Conservation (phyloP, 169 alveolate species). For the Eimeria zaria region DNA sequence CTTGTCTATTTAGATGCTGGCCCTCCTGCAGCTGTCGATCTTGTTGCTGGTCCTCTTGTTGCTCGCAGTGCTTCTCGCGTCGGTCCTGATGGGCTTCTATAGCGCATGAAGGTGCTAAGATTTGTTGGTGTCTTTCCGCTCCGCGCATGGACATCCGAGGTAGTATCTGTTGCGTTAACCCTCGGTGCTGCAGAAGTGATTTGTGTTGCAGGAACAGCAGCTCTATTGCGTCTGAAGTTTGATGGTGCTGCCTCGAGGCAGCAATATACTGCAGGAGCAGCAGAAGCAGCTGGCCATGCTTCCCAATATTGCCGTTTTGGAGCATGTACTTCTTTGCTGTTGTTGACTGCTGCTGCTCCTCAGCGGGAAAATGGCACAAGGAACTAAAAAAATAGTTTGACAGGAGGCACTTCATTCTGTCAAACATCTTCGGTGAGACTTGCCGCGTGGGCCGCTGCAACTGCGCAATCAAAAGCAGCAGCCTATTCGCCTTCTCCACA, state of each 20-base stretch:
- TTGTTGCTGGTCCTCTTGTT: constrained; percentile 12
- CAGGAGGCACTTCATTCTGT: constrained; percentile 40
- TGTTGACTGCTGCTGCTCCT: neutral
- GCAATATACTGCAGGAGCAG: constrained; percentile 57
- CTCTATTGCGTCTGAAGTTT: constrained; percentile 11
- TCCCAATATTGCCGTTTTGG: neutral
- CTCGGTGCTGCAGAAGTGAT: constrained; percentile 19
- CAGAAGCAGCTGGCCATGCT: constrained; percentile 18
- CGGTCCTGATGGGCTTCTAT: constrained; percentile 23
- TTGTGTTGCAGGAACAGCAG: constrained; percentile 19
- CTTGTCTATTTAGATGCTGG: neutral
- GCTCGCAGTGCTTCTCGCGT: neutral
- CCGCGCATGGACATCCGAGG: constrained; percentile 3
- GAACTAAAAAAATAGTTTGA: neutral
- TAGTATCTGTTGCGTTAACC: neutral
- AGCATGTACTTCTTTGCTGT: neutral
- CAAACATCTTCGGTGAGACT: neutral
- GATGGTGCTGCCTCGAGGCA: constrained; percentile 54
- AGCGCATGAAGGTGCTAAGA: neutral
- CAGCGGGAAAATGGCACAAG: neutral
- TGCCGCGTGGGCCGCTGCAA: constrained; percentile 46
- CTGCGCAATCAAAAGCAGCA: constrained; percentile 39
- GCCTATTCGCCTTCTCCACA: constrained; percentile 53
- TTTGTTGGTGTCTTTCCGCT: constrained; percentile 20
- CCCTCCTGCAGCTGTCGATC: neutral